Evolutionary conservation across 805 yeast genomes (phyloP).

Genomic region (Yarrowia divulgata): DNA sequence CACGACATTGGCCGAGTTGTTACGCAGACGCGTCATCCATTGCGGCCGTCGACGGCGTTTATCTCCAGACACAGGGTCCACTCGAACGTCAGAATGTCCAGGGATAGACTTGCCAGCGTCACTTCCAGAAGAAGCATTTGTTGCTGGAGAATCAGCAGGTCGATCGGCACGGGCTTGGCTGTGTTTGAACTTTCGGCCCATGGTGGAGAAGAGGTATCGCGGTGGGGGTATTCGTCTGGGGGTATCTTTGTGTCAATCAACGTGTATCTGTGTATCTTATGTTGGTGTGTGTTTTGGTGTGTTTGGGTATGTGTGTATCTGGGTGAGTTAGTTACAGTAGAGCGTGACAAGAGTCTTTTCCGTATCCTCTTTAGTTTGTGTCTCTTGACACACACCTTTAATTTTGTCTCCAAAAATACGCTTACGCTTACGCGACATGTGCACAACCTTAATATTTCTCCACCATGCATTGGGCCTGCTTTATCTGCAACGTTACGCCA

Average conservation of each 20-base stretch:
- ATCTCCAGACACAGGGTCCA: constrained; percentile 33
- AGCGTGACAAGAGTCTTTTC: not conserved
- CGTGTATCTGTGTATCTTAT: not conserved
- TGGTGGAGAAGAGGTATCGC: not conserved
- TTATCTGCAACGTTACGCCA: constrained; percentile 9
- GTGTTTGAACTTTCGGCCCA: constrained; percentile 17
- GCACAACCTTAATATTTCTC: constrained; percentile 9
- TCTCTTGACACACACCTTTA: not conserved
- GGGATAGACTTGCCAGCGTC: constrained; percentile 33
- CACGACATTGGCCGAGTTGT: constrained; percentile 19
- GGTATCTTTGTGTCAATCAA: not conserved
- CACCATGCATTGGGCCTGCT: constrained; percentile 19
- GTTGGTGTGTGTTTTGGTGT: not conserved
- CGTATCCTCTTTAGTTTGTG: not conserved
- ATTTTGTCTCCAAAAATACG: not conserved
- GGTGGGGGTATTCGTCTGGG: not conserved
- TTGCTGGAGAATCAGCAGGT: constrained; percentile 30
- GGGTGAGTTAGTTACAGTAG: not conserved
- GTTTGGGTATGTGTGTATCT: too few species aligned
- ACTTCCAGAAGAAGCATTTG: constrained; percentile 31
- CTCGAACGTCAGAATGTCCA: constrained; percentile 34
- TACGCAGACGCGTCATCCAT: constrained; percentile 32
- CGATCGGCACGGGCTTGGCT: not conserved
- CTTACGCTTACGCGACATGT: constrained; percentile 6
- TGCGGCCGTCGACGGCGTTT: constrained; percentile 36